These are phyloP conservation scores for Curvularia sp. DNA, from an alignment of 2,329 filamentous ascomycete genomes.

Conservation along the genomic window DNA sequence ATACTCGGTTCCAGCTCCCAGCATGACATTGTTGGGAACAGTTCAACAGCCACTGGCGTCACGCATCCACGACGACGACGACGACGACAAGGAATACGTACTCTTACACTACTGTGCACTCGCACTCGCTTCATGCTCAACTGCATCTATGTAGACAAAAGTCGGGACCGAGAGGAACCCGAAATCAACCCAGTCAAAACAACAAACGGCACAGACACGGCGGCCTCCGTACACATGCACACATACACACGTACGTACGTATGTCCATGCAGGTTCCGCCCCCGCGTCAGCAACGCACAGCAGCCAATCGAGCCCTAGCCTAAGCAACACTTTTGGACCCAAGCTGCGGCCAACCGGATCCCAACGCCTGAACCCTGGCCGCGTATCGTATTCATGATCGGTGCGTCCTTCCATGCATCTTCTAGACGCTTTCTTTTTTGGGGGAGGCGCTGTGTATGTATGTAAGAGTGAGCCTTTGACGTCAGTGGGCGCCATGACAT, in stretches of 20 bases:
- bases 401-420: slow-evolving; percentile 2
- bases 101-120: background rate
- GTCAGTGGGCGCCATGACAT: background rate
- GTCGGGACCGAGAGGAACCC: slow-evolving; percentile 7
- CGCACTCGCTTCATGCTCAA: background rate
- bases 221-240: background rate
- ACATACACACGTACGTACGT: background rate
- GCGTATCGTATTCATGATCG: background rate
- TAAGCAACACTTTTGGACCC: background rate
- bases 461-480: background rate
- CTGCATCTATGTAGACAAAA: background rate
- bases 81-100: background rate
- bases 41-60: background rate
- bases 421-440: slow-evolving; percentile 10
- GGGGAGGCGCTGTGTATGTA: too few species aligned
- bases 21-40: background rate
- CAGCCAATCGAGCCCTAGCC: background rate
- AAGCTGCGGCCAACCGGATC: background rate
- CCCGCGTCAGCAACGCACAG: slow-evolving; percentile 3
- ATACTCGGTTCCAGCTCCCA: background rate
- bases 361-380: background rate
- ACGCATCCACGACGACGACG: too few species aligned
- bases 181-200: background rate
- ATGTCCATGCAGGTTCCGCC: too few species aligned
- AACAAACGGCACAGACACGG: background rate